Percentiles rank a stretch among this genome's conserved stretches.
Evolutionary conservation across 176 grass and related monocot species (phyloP).

Genomic region (Musa acuminata): DNA sequence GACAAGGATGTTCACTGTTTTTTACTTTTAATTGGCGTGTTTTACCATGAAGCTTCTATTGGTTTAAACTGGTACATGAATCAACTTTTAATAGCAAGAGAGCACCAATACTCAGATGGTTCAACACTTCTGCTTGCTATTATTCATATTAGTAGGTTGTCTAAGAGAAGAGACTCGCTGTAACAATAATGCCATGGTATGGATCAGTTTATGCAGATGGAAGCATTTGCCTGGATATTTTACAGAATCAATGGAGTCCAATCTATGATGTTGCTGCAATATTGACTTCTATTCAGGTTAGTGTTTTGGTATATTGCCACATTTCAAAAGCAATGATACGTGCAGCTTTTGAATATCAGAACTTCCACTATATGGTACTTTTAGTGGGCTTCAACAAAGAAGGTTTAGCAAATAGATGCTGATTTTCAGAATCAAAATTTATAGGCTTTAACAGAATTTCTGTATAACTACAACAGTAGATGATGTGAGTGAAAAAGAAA

Average conservation of each 20-base stretch:
- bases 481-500: no score
- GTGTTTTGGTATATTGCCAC: not conserved
- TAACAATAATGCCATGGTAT: not conserved
- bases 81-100: not conserved
- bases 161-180: not conserved
- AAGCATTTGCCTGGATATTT: conserved; percentile 17
- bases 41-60: not conserved
- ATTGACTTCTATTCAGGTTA: conserved; percentile 15
- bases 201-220: conserved; percentile 17
- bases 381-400: no score
- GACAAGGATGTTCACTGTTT: no score
- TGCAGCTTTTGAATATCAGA: not conserved
- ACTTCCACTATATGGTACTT: no score
- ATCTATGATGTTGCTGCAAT: conserved; percentile 18
- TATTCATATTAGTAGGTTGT: no score
- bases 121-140: no score
- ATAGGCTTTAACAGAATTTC: no score
- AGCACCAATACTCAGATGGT: no score
- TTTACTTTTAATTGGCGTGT: no score
- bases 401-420: no score
- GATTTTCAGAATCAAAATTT: no score
- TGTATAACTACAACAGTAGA: no score
- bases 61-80: not conserved
- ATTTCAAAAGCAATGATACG: not conserved
- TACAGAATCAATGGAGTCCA: conserved; percentile 14